Percentiles rank a stretch among this genome's conserved stretches.
These are phyloP conservation scores for Aspergillus sojae DNA, from an alignment of 2,329 filamentous ascomycete genomes.

Conservation along the genomic window DNA sequence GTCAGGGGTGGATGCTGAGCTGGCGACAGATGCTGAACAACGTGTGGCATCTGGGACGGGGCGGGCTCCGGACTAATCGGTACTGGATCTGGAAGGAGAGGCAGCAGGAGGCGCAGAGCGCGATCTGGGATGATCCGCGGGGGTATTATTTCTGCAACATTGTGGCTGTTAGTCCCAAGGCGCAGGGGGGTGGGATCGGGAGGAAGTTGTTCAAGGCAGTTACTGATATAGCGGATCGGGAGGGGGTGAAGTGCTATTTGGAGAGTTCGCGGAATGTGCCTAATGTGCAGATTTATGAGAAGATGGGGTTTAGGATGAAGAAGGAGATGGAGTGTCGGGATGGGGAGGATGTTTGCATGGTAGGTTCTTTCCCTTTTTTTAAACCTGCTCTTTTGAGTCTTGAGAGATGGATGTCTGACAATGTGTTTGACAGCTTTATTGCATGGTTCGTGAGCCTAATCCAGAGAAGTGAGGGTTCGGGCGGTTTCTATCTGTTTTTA, in stretches of 20 bases:
- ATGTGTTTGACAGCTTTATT: slow-evolving; percentile 19
- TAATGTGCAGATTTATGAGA: slow-evolving; percentile 72
- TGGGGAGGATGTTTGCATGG: slow-evolving; percentile 57
- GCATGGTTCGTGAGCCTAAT: slow-evolving; percentile 24
- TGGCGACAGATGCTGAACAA: slow-evolving; percentile 68
- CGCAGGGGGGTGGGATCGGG: slow-evolving; percentile 69
- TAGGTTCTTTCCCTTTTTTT: slow-evolving; percentile 30
- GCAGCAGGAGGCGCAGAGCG: slow-evolving; percentile 64
- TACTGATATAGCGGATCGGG: slow-evolving; percentile 64
- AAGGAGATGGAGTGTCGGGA: slow-evolving; percentile 70
- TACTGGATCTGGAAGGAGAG: slow-evolving; percentile 77
- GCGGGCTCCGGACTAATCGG: slow-evolving; percentile 66
- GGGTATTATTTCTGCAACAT: slow-evolving; percentile 81
- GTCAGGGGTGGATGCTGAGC: slow-evolving; percentile 66
- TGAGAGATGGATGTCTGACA: not conserved
- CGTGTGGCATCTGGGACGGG: slow-evolving; percentile 63
- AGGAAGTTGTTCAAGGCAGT: slow-evolving; percentile 66
- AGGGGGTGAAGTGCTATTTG: slow-evolving; percentile 68
- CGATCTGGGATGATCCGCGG: slow-evolving; percentile 67
- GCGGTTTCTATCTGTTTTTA: not conserved
- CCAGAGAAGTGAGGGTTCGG: not conserved
- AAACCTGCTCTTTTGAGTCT: not conserved
- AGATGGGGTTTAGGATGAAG: slow-evolving; percentile 67
- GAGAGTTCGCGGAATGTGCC: slow-evolving; percentile 70
- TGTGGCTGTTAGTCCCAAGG: slow-evolving; percentile 68